Conservation (phyloP, 176 grass and related monocot species). For the Luzula sylvatica region DNA sequence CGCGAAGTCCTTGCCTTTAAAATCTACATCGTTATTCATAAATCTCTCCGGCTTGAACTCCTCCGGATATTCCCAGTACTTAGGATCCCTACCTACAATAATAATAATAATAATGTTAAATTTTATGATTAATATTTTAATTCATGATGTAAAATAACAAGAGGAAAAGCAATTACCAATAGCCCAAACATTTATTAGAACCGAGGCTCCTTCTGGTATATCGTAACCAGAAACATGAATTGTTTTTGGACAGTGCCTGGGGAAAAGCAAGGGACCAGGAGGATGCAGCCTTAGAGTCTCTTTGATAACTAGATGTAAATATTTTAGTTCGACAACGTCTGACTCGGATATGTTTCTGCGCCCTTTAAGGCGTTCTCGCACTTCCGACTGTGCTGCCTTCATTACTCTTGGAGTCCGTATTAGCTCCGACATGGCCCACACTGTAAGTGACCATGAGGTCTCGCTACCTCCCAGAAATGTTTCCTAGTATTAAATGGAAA, state of each 20-base stretch:
- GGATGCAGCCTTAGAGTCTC: conserved; percentile 28
- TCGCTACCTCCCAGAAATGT: conserved; percentile 13
- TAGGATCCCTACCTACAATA: conserved; percentile 4
- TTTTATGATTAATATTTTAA: no score
- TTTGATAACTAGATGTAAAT: background rate
- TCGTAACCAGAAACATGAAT: background rate
- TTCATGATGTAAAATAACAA: no score
- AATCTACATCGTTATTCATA: background rate
- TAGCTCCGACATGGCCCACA: conserved; percentile 31
- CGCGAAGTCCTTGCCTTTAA: conserved; percentile 12
- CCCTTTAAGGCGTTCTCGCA: background rate
- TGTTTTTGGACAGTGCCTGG: conserved; percentile 3
- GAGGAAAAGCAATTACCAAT: no score
- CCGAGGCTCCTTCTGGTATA: background rate
- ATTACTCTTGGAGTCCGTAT: conserved; percentile 14
- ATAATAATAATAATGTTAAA: background rate
- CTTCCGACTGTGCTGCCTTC: conserved; percentile 14
- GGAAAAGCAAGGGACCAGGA: background rate
- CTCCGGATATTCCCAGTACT: conserved; percentile 7
- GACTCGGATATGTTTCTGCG: background rate
- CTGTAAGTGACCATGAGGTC: background rate
- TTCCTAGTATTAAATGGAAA: conserved; percentile 7
- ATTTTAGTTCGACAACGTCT: background rate
- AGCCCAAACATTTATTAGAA: conserved; percentile 20
- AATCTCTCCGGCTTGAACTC: no score